Percentiles rank a stretch among this genome's conserved stretches.
Conservation (phyloP, 192 early-diverging fungal species). For the Backusella tarrabulga region DNA sequence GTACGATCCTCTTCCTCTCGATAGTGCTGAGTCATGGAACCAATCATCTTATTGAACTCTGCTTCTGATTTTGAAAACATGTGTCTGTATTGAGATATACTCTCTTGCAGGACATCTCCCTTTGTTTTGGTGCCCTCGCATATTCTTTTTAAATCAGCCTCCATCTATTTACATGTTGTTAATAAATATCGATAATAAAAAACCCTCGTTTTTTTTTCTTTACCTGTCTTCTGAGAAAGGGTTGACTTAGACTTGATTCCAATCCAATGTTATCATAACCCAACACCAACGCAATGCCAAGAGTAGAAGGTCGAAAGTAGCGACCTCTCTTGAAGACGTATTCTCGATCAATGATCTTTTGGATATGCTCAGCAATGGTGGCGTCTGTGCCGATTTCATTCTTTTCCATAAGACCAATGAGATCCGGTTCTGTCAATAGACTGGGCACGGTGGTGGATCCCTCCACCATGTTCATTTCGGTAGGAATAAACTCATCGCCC, state of each 20-base stretch:
- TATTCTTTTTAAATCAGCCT: conserved; percentile 74
- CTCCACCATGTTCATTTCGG: conserved; percentile 59
- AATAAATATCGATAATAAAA: neutral
- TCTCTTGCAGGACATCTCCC: conserved; percentile 67
- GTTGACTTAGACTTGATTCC: conserved; percentile 86
- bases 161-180: conserved; percentile 54
- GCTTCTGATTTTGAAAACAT: conserved; percentile 60
- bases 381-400: conserved; percentile 97
- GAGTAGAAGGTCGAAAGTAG: conserved; percentile 69
- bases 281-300: conserved; percentile 84
- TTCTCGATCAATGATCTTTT: conserved; percentile 85
- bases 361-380: conserved; percentile 95
- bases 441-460: conserved; percentile 71
- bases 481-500: conserved; percentile 71
- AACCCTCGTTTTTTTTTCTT: neutral
- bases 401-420: conserved; percentile 91
- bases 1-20: conserved; percentile 24
- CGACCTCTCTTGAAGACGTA: conserved; percentile 72
- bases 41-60: conserved; percentile 51
- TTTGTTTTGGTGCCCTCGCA: conserved; percentile 64
- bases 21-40: conserved; percentile 33
- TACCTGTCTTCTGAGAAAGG: conserved; percentile 79
- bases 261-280: conserved; percentile 88
- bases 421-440: conserved; percentile 80
- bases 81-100: conserved; percentile 64